Evolutionary conservation across 2,329 filamentous ascomycete species (phyloP), one percentile per base, ranked within the genome.

Genomic region (Aschersonia sp.): DNA sequence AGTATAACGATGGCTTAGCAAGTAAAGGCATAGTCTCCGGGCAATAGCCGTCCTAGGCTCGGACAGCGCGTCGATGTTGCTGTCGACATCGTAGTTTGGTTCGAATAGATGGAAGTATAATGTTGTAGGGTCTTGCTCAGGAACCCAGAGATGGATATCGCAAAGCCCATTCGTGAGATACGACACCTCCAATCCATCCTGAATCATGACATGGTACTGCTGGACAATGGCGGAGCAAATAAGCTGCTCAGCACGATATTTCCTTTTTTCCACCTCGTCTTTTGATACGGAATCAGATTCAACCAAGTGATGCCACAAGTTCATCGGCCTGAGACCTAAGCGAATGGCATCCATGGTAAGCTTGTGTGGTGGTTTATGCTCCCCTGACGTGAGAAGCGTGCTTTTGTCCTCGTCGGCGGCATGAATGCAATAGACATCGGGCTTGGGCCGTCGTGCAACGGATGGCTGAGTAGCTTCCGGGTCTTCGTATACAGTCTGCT

Each of bases 191-290:
- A 45, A 30, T 33, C 47, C 47, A 4, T 41, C 32, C 37, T 45
- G 43, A 29, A 48, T 48, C 41, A 43, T 32, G 39, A 42, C 11
- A 46, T 46, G 45, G 30, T 48, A 48, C 32, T 41, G 6, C 32
- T 48, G 47, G 35, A 45, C 43, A 5, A 48, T 31, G 30, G 43
- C 47, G 6, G 42, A 48, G 42, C 47, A 48, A 12, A 48, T 43
- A 9, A 48, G 47, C n/a, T 35, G 47, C 43, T 41, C 5, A 30
- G 47, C 47, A 45, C 39, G n/a, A 22, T 48, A 48, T 32, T 48
- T 43, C 30, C 31, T 8, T 30, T 45, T 48, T 29, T 46, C 37
- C 2, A 30, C 30, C 30, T 5, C 3, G 12, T 42, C 45, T 14
- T 32, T 46, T 14, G 39, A 39, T 5, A 46, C 33, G 6, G 8